These are phyloP conservation scores for Fusarium metavorans DNA, from an alignment of 2,329 filamentous ascomycete genomes.

Conservation along the genomic window DNA sequence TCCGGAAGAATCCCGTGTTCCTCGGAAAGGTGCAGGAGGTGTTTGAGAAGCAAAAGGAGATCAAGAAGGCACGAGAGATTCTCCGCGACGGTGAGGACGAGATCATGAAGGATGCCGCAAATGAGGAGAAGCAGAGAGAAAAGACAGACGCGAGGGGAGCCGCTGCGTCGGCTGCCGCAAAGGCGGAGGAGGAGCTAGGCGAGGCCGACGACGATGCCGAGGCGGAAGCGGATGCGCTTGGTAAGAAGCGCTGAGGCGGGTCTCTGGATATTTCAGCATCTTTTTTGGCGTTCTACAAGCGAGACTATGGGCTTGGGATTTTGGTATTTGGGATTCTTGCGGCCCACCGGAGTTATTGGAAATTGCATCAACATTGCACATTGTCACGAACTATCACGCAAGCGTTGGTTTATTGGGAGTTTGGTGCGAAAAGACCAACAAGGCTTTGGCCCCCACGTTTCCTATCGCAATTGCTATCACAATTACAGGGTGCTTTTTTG, in stretches of 20 bases:
- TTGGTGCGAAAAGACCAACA: not conserved
- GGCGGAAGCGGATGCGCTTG: slow-evolving; percentile 55
- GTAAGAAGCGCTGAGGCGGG: slow-evolving; percentile 51
- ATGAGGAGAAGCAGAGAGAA: slow-evolving; percentile 55
- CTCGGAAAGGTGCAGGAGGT: slow-evolving; percentile 91
- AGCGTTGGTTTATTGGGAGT: not conserved
- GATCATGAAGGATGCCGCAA: slow-evolving; percentile 65
- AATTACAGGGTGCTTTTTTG: not conserved
- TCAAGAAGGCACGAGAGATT: slow-evolving; percentile 85
- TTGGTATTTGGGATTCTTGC: not conserved
- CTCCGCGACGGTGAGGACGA: slow-evolving; percentile 76
- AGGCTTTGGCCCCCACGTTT: not conserved
- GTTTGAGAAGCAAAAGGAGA: slow-evolving; percentile 86
- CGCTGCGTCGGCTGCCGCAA: slow-evolving; percentile 47
- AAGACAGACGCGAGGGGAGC: slow-evolving; percentile 54
- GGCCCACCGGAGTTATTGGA: slow-evolving; percentile 22
- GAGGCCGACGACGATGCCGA: slow-evolving; percentile 65
- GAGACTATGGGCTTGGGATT: not conserved
- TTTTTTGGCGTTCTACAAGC: slow-evolving; percentile 19
- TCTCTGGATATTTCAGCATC: not conserved
- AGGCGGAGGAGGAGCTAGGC: slow-evolving; percentile 63
- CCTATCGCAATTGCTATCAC: not conserved
- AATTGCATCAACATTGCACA: slow-evolving; percentile 12
- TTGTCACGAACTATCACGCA: slow-evolving; percentile 1
- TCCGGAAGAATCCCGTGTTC: slow-evolving; percentile 86